Evolutionary conservation across 208 protist species (phyloP).

Genomic region (Trypanosoma vivax): DNA sequence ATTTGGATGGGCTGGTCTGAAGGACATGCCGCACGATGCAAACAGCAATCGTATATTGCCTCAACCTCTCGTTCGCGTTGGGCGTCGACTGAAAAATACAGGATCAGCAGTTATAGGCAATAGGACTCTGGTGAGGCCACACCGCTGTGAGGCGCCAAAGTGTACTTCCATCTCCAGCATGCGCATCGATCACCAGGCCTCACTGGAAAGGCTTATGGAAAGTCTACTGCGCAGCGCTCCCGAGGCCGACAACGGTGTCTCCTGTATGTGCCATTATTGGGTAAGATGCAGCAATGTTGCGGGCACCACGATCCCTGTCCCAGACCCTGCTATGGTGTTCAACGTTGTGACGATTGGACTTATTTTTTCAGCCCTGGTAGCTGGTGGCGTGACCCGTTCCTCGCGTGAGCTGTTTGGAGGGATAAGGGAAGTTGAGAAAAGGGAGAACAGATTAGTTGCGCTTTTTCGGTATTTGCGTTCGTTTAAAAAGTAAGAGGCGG

Average conservation of each 20-base stretch:
- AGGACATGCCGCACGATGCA: conserved; percentile 62
- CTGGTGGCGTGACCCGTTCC: conserved; percentile 23
- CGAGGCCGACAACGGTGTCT: background rate
- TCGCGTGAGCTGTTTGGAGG: conserved; percentile 18
- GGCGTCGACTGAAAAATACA: background rate
- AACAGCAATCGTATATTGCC: conserved; percentile 69
- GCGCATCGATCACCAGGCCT: conserved; percentile 39
- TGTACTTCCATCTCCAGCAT: conserved; percentile 9
- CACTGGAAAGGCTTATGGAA: conserved; percentile 19
- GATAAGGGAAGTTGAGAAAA: conserved; percentile 2
- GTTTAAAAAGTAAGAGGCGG: conserved; percentile 1
- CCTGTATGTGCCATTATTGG: conserved; percentile 26
- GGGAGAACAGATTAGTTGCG: background rate
- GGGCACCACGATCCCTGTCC: conserved; percentile 59
- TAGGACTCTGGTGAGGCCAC: background rate
- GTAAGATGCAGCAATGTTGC: conserved; percentile 46
- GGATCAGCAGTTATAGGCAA: background rate
- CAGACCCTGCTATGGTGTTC: conserved; percentile 74
- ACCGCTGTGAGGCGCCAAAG: background rate
- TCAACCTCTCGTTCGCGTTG: conserved; percentile 54
- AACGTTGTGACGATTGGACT: conserved; percentile 60
- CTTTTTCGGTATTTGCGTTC: background rate
- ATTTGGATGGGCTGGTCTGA: conserved; percentile 57
- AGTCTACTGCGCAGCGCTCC: background rate
- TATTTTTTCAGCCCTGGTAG: conserved; percentile 26